Evolutionary conservation across 202 grass and related monocot genomes (phyloP).

Genomic region (Saccharum hybrid): DNA sequence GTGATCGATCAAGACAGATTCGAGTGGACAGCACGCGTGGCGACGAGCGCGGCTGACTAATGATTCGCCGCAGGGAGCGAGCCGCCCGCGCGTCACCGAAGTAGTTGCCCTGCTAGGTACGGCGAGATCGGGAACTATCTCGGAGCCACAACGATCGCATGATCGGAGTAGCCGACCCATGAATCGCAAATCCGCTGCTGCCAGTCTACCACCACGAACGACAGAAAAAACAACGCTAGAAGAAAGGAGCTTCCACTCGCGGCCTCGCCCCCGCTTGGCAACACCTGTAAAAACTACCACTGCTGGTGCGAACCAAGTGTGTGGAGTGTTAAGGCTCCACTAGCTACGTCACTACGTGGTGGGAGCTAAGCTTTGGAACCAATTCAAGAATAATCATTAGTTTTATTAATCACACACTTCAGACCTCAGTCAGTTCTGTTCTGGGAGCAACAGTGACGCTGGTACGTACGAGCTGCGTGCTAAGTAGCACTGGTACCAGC

Average conservation of each 20-base stretch:
- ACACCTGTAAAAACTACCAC: constrained; percentile 2
- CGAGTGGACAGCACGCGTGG: background rate
- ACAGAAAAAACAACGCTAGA: too few relatives aligned
- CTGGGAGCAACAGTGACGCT: too few relatives aligned
- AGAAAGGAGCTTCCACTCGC: background rate
- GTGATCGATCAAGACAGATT: background rate
- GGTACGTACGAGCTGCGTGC: too few relatives aligned
- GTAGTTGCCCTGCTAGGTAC: background rate
- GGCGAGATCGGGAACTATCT: background rate
- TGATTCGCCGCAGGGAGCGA: background rate
- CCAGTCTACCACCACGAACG: background rate
- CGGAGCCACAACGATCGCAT: background rate
- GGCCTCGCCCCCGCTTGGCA: background rate
- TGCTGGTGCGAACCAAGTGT: background rate
- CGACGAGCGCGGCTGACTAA: background rate
- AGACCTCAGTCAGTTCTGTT: too few relatives aligned
- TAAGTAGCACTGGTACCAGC: too few relatives aligned
- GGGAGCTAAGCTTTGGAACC: background rate
- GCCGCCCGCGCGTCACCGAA: background rate
- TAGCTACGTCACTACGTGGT: too few relatives aligned
- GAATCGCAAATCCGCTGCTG: background rate
- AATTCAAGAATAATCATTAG: background rate
- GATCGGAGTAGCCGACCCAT: background rate
- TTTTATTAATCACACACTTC: background rate
- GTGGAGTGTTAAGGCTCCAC: background rate